Base-by-base conservation (phyloP, 2,329 filamentous ascomycete genomes). In the Pseudodiploospora longispora region DNA sequence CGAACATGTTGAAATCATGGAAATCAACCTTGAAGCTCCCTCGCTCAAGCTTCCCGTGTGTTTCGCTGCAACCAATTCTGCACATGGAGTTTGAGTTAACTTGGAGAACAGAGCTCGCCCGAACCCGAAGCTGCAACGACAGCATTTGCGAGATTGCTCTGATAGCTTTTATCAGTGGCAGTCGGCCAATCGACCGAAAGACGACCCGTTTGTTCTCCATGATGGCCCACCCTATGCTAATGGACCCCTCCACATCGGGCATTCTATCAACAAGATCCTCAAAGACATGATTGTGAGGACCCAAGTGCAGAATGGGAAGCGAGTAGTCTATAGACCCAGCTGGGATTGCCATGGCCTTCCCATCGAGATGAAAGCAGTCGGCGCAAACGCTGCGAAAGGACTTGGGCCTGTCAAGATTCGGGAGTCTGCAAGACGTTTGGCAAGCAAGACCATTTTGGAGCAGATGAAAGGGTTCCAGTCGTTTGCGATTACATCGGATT, bases 301-400 rank as follows among this genome's bases (percentile, higher is more conserved):
- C 49, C 82, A 95, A 67, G 70, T 97, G 48, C 80, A 86, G 48
- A 76, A 83, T 58, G 93, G 74, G 55, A 56, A 55, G 57, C 75
- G 79, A 50, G 82, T 97, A 31, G 74, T 81, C 34, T 98, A 94
- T 59, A 74, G 89, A 10, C 93, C 93, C 2, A 91, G 93, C 38
- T 98, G 93, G 93, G 94, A 98, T 62, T 98, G 93, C 53, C 93
- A 98, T 70, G 93, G 93, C 1, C 75, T 98, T 40, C 93, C 93
- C 1, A 98, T 98, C 59, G 93, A 98, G 72, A 76, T 97, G 55
- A 98, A 97, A 67, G 93, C 90, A 27, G 75, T 98, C 10, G 85
- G 85, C 55, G 65, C 68, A 53, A 62, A 62, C 50, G 49, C 55
- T 44, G 52, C 61, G 55, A 71, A 68, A 49, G 59, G 55, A 39